These are phyloP conservation scores for Mycena sanguinolenta DNA, from an alignment of 768 basidiomycete species.

Conservation along the genomic window DNA sequence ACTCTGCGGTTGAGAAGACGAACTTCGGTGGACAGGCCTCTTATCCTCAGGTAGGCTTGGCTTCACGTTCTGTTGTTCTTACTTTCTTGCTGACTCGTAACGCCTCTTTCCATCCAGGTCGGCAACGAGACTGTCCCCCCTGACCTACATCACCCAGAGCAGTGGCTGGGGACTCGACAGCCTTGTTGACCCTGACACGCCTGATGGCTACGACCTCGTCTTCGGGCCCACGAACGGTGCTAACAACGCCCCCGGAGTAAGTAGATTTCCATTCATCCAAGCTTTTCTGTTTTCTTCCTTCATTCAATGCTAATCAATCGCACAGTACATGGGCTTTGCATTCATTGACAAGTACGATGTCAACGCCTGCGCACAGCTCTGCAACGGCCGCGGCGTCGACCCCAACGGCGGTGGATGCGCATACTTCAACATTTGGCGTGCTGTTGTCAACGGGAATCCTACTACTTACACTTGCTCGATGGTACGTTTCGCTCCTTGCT, in stretches of 20 bases:
- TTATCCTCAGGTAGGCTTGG: conserved; percentile 40
- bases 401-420: conserved; percentile 59
- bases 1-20: conserved; percentile 58
- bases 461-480: conserved; percentile 65
- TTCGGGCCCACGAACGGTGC: conserved; percentile 61
- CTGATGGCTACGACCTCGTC: conserved; percentile 60
- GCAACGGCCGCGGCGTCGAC: conserved; percentile 59
- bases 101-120: conserved; percentile 32
- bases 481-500: conserved; percentile 48
- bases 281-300: too few species aligned
- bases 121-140: conserved; percentile 30
- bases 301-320: conserved; percentile 21
- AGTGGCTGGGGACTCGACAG: conserved; percentile 55
- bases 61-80: neutral
- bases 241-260: conserved; percentile 60
- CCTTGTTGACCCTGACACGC: conserved; percentile 54
- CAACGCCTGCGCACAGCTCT: conserved; percentile 57
- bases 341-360: conserved; percentile 64
- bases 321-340: conserved; percentile 65
- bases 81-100: neutral
- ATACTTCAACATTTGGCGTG: conserved; percentile 69
- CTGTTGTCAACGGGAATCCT: conserved; percentile 58
- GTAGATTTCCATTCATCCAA: too few species aligned
- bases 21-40: conserved; percentile 60
- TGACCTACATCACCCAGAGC: conserved; percentile 60